Conservation (phyloP, 225 moss, liverwort and hornwort species). For the Pleurozium schreberi region DNA sequence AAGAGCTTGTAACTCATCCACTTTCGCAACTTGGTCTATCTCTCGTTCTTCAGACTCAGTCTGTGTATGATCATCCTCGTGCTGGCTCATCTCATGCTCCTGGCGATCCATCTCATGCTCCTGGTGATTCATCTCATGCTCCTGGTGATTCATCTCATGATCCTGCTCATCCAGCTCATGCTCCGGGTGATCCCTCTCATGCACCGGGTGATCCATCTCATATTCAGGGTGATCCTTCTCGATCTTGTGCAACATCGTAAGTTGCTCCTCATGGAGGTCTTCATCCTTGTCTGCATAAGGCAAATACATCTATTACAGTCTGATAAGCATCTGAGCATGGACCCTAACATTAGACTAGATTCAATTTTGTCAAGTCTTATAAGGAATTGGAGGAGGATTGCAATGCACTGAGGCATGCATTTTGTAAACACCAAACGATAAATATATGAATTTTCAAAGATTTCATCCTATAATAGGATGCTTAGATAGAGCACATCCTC, state of each 20-base stretch:
- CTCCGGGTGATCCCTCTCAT: background rate
- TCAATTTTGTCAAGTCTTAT: background rate
- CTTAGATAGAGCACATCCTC: background rate
- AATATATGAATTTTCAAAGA: background rate
- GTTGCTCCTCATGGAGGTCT: background rate
- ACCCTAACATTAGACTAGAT: background rate
- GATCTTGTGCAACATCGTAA: background rate
- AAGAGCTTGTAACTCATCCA: conserved; percentile 28
- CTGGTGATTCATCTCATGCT: background rate
- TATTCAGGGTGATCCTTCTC: background rate
- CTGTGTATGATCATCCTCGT: background rate
- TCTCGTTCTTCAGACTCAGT: background rate
- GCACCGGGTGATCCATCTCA: background rate
- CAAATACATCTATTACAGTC: background rate
- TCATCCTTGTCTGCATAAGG: background rate
- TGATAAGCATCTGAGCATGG: background rate
- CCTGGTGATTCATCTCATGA: background rate
- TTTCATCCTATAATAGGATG: background rate
- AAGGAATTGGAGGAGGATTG: background rate
- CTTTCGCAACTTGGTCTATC: background rate
- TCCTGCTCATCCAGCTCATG: background rate
- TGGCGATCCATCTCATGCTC: background rate
- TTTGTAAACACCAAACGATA: background rate
- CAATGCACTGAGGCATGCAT: background rate
- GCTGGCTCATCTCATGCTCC: background rate